Percentiles rank a stretch among this genome's conserved stretches.
Conservation (phyloP, 2,329 filamentous ascomycete genomes). For the Rhytidhysteron rufulum region DNA sequence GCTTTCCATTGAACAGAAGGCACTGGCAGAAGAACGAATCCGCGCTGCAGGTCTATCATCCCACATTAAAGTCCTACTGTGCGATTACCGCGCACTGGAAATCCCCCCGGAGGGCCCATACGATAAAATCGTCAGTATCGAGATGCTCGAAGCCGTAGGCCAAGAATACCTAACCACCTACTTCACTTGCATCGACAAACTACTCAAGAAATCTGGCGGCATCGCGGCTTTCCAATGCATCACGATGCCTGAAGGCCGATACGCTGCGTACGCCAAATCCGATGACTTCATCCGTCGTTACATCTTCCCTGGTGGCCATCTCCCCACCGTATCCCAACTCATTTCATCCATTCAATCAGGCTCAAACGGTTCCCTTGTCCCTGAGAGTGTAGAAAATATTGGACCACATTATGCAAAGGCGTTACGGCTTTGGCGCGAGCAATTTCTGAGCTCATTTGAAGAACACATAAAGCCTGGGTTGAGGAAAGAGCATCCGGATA, state of each 20-base stretch:
- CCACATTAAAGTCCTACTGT: conserved; percentile 61
- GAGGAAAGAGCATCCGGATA: conserved; percentile 57
- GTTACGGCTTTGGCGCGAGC: conserved; percentile 64
- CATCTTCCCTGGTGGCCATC: conserved; percentile 74
- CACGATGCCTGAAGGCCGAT: conserved; percentile 68
- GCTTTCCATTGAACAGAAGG: conserved; percentile 65
- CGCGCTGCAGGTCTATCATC: conserved; percentile 56
- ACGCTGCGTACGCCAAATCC: conserved; percentile 61
- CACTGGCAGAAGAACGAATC: conserved; percentile 63
- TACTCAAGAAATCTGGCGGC: conserved; percentile 63
- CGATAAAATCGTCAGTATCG: conserved; percentile 71
- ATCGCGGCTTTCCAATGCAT: conserved; percentile 73
- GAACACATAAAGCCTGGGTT: conserved; percentile 58
- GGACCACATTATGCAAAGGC: conserved; percentile 71
- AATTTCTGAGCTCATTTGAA: conserved; percentile 62
- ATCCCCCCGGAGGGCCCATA: conserved; percentile 50
- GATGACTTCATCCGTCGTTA: conserved; percentile 75
- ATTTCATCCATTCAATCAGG: conserved; percentile 60
- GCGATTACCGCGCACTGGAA: conserved; percentile 64
- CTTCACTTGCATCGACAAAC: conserved; percentile 59
- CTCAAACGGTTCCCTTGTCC: conserved; percentile 59
- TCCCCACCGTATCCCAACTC: conserved; percentile 64
- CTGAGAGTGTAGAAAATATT: conserved; percentile 68
- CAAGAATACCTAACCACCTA: conserved; percentile 64
- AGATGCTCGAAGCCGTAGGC: conserved; percentile 75